Percentiles rank a stretch among this genome's conserved stretches.
phyloP scores from a whole-genome alignment of 1,139 yeast genomes.

The Sugiyamaella novakii region DNA sequence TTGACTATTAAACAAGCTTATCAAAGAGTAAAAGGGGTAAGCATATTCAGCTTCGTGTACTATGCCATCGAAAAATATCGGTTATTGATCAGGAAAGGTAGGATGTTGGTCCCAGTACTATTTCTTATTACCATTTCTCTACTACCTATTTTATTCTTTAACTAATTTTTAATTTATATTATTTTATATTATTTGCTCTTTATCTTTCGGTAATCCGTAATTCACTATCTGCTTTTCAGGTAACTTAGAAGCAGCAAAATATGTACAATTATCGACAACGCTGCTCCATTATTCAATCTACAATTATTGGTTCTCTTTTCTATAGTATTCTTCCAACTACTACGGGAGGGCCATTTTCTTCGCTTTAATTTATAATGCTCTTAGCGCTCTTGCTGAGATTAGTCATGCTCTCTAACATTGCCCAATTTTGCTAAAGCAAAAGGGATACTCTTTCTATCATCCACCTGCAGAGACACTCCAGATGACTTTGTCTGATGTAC shows the following conservation, averaged over 20 bases:
- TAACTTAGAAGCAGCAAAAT: no score
- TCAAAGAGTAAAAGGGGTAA: slow-evolving; percentile 59
- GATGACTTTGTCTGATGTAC: slow-evolving; percentile 58
- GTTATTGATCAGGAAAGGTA: no score
- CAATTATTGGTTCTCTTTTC: slow-evolving; percentile 58
- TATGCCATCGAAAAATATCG: no score
- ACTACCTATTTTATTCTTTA: no score
- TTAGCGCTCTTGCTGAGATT: slow-evolving; percentile 61
- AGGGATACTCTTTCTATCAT: slow-evolving; percentile 62
- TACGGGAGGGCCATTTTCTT: slow-evolving; percentile 59
- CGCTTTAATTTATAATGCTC: slow-evolving; percentile 58
- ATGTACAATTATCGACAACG: slow-evolving; percentile 51
- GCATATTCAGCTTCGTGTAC: no score
- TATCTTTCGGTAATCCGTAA: no score
- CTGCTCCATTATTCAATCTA: slow-evolving; percentile 55
- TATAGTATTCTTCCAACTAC: slow-evolving; percentile 54
- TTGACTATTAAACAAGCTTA: slow-evolving; percentile 53
- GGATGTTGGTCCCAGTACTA: no score
- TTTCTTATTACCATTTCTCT: no score
- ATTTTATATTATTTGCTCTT: no score
- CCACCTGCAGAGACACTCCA: slow-evolving; percentile 70
- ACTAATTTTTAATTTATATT: no score
- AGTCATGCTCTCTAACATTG: slow-evolving; percentile 58
- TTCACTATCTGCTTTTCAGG: no score
- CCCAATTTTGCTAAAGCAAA: slow-evolving; percentile 63